Evolutionary conservation across 352 stramenopile genomes (phyloP), one percentile per base, ranked within the genome.

Genomic region (Globisporangium perplexum): DNA sequence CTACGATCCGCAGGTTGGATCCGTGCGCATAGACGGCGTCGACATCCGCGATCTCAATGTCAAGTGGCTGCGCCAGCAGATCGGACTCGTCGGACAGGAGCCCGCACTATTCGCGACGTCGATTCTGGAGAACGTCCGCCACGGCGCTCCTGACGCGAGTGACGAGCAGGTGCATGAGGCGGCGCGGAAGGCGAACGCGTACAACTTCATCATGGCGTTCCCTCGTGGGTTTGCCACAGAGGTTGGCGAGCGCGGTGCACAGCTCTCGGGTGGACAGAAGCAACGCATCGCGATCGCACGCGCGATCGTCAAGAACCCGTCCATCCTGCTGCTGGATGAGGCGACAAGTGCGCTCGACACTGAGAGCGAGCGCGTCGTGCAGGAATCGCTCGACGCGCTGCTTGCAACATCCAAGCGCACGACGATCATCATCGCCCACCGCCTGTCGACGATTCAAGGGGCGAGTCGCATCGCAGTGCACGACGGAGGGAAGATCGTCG

Each of bases 391-490:
- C 12, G 84, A 96, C 60, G 41, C 28, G 23, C 49, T 89, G 22
- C 28, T 86, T 39, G 55, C 63, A 2, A 47, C 33, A 6, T 46
- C 24, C 20, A 59, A 38, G 2, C 55, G 65, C 7, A 44, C 50
- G 3, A 59, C 26, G 11, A 59, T 62, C 38, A 60, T 60, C 53
- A 95, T 98, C 53, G 95, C 96, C 0, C 96, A 99, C 65, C 85
- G 95, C 12, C 60, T 99, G 23, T 96, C 83, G 50, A 98, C 93
- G 15, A 89, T 98, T 55, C 86, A 93, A 55, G 83, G 97, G 68
- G 96, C 92, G 47, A 83, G 98, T 61, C 74, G 84, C 36, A 99
- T 99, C 53, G 83, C 94, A n/a, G 96, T 99, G 15, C 73, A 99
- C 54, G 70, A 93, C 18, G 68, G 86, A 18, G 96, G 96, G 7